Evolutionary conservation across 106 monocot species (phyloP), one percentile per base, ranked within the genome.

Genomic region (Dioscorea dumetorum): DNA sequence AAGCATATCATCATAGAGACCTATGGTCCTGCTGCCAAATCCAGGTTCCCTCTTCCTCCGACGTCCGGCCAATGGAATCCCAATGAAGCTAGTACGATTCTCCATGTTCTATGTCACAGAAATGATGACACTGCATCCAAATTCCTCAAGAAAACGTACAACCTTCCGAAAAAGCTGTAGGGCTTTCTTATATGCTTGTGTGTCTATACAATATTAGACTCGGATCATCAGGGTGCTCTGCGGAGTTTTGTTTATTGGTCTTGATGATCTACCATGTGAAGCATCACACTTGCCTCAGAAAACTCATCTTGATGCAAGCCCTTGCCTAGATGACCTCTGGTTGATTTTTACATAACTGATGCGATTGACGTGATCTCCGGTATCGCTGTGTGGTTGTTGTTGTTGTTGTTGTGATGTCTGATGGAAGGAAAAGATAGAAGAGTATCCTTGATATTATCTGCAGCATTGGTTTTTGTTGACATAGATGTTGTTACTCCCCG

Each of bases 131-230:
- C 82, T 48, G 91, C 95, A 49, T 86, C 95, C 11, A 91, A 76
- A 62, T 95, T 86, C 66, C 80, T 95, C 9, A 95, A 95, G 86
- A 95, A 91, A 82, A 88, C 83, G 14, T 95, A 95, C 24, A 77
- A 78, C 64, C 84, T 95, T 32, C 95, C 91, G 9, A 95, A 95
- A 72, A 95, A 95, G 77, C 74, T 88, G 6, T 88, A 41, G 41
- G 41, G 6, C 10, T 41, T 41, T 41, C 41, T 2, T 41, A 41
- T 41, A 41, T 41, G 41, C 4, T 32, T 18, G 18, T 15, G 19
- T 54, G 5, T 54, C 19, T 54, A 18, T 54, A 14, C 41, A 41
- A 10, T 41, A 41, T 41, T 41, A 10, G 6, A 41, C 41, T 41
- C 41, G n/a, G n/a, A 41, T 6, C 41, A 14, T 16, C 13, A 23